Percentiles rank a stretch among this genome's conserved stretches.
These are phyloP conservation scores for Aaosphaeria pasadenensis DNA, from an alignment of 2,329 filamentous ascomycete genomes.

Conservation along the genomic window DNA sequence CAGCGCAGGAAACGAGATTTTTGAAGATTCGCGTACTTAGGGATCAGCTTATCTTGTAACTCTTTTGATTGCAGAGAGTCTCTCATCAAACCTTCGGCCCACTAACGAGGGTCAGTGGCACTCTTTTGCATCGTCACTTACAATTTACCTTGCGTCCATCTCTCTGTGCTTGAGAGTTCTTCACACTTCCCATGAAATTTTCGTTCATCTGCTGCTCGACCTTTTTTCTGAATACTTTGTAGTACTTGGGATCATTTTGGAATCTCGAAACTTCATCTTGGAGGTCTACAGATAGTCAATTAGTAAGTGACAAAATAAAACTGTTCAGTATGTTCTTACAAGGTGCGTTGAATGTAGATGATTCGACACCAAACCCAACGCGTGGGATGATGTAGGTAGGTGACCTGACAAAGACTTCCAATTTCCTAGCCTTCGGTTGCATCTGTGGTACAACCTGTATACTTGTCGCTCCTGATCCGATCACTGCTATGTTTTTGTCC, in stretches of 20 bases:
- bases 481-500: neutral
- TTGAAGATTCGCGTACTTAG: constrained; percentile 4
- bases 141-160: neutral
- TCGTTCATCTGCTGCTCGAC: neutral
- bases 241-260: neutral
- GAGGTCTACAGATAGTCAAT: neutral
- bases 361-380: neutral
- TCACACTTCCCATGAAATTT: neutral
- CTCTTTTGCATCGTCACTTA: neutral
- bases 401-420: neutral
- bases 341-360: neutral
- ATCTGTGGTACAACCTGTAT: neutral
- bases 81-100: neutral
- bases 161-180: neutral
- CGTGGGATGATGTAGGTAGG: neutral
- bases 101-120: neutral
- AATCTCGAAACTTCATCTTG: neutral
- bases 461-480: neutral
- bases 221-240: neutral
- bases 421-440: neutral
- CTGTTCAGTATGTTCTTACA: neutral
- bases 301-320: no score
- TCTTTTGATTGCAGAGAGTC: neutral
- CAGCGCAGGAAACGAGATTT: no score
- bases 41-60: constrained; percentile 18